phyloP scores from a whole-genome alignment of 163 green algal genomes.

The Prototheca cutis region DNA sequence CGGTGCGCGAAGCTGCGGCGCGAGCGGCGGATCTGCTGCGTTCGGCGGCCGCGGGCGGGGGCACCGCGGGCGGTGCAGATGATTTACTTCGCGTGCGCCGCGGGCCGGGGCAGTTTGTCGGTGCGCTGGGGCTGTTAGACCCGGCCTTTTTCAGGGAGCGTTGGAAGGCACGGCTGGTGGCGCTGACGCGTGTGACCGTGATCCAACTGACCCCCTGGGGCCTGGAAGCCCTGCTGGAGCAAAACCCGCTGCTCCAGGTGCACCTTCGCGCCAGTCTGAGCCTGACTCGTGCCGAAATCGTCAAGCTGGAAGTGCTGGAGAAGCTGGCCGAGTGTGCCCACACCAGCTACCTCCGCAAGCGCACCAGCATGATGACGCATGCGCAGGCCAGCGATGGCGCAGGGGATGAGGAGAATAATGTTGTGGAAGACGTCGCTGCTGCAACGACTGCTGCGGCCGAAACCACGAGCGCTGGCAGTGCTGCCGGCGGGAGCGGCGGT shows the following conservation, averaged over 20 bases:
- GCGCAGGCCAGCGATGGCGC: too few relatives aligned
- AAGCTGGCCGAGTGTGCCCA: slow-evolving; percentile 13
- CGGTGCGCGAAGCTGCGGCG: slow-evolving; percentile 9
- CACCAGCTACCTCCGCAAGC: background rate
- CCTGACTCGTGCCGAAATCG: slow-evolving; percentile 10
- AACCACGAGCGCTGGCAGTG: background rate
- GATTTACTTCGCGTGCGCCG: slow-evolving; percentile 15
- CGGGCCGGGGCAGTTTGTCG: slow-evolving; percentile 17
- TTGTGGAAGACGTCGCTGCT: too few relatives aligned
- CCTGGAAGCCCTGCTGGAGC: slow-evolving; percentile 23
- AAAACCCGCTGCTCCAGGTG: slow-evolving; percentile 33
- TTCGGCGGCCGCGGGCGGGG: slow-evolving; percentile 1
- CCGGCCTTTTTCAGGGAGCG: slow-evolving; percentile 5
- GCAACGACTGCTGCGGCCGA: too few relatives aligned
- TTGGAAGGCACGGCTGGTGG: slow-evolving; percentile 8
- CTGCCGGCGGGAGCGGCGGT: background rate
- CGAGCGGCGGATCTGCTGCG: slow-evolving; percentile 9
- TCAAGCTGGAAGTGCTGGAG: slow-evolving; percentile 26
- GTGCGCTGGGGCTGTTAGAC: slow-evolving; percentile 23
- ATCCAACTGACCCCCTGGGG: slow-evolving; percentile 16
- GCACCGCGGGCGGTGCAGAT: slow-evolving; percentile 4
- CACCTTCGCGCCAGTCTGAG: slow-evolving; percentile 26
- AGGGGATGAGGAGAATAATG: too few relatives aligned
- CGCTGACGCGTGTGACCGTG: background rate
- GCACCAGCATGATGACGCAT: background rate